Evolutionary conservation across 805 yeast genomes (phyloP), one percentile per base, ranked within the genome.

Genomic region (Starmerella floricola): DNA sequence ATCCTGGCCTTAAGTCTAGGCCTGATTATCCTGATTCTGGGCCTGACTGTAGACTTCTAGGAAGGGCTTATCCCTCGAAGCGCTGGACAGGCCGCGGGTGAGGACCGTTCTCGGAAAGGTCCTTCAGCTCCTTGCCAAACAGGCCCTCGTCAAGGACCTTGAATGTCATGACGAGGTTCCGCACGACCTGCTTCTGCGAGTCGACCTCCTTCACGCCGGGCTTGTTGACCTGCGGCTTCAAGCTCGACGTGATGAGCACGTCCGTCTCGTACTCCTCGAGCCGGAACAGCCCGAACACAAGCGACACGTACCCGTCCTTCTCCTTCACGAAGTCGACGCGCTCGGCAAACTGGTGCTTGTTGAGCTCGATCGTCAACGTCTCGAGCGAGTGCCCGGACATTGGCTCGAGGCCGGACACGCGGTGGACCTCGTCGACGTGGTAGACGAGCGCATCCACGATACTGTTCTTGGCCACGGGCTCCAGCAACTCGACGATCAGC

Each of bases 401-500:
- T 5, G 11, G 29, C 12, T 33, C 10, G 16, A 44, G 39, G 29
- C 36, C 44, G n/a, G 55, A 45, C 15, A 52, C 19, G 10, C 47
- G 44, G 43, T 54, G 56, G 10, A 49, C 42, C 38, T 54, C 58
- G 19, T 48, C 52, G 23, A 47, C 37, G 38, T 54, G 58, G 28
- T 38, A 40, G 4, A 36, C 36, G 10, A 52, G 47, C 21, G 55
- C 50, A 18, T 47, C 51, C 15, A 31, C 19, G n/a, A 49, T 16
- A 13, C 28, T 39, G n/a, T 44, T 33, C 31, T 42, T 38, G 8
- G 52, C 36, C 49, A 65, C 56, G 53, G 64, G 33, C 57, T 62
- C 72, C 31, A 65, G 51, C 6, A 68, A 51, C 40, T 68, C 72
- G 33, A 68, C 47, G 8, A 67, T 62, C 12, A 62, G 49, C 11